These are phyloP conservation scores for Sugiyamaella floridensis DNA, from an alignment of 805 yeast genomes.

Conservation along the genomic window DNA sequence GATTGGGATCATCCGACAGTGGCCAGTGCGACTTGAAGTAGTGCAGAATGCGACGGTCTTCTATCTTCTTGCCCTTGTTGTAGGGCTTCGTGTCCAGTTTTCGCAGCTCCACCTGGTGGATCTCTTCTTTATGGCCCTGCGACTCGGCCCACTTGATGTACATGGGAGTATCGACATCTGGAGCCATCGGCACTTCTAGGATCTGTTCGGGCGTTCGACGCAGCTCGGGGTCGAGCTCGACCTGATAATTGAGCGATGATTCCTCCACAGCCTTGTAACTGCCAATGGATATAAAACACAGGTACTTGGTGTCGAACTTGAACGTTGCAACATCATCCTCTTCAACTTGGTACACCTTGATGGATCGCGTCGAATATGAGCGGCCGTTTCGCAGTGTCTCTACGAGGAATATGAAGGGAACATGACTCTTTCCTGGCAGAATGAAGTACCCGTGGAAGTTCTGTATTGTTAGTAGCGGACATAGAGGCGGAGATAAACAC, in stretches of 20 bases:
- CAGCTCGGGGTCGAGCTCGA: slow-evolving; percentile 14
- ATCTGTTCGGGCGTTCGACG: slow-evolving; percentile 7
- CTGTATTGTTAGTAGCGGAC: slow-evolving; percentile 1
- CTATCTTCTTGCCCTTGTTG: slow-evolving; percentile 14
- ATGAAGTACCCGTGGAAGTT: slow-evolving; percentile 26
- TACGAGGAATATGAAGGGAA: slow-evolving; percentile 27
- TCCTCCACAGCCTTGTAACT: slow-evolving; percentile 16
- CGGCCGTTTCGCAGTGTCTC: slow-evolving; percentile 25
- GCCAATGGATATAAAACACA: slow-evolving; percentile 16
- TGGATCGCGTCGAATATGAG: slow-evolving; percentile 21
- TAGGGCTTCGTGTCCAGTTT: slow-evolving; percentile 23
- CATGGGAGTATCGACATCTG: slow-evolving; percentile 23
- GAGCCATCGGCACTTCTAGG: slow-evolving; percentile 20
- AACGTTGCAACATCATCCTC: slow-evolving; percentile 16
- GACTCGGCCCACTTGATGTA: slow-evolving; percentile 18
- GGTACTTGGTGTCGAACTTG: slow-evolving; percentile 13
- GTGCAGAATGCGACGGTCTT: slow-evolving; percentile 24
- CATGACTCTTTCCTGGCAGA: slow-evolving; percentile 22
- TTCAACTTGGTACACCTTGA: slow-evolving; percentile 25
- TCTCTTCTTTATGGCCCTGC: slow-evolving; percentile 11
- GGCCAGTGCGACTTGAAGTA: slow-evolving; percentile 20
- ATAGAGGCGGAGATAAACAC: not conserved
- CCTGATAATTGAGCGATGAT: slow-evolving; percentile 13
- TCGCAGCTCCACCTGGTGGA: slow-evolving; percentile 27
- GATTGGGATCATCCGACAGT: slow-evolving; percentile 18